Base-by-base conservation (phyloP, 768 basidiomycete genomes). In the Coprinellus micaceus region DNA sequence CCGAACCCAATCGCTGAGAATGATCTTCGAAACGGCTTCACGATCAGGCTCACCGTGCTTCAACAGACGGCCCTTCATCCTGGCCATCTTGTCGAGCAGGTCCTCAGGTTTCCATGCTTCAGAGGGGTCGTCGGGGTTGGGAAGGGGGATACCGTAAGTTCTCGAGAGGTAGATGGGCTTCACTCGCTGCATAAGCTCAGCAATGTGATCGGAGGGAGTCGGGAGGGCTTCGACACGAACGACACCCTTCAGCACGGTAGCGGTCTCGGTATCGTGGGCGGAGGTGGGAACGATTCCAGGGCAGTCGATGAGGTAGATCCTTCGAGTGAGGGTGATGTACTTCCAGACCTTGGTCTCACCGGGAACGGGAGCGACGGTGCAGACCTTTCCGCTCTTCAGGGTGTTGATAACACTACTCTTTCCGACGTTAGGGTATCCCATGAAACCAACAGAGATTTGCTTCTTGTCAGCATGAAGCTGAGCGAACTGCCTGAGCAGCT, bases 271-370 rank as follows among this genome's bases (percentile, higher is more conserved):
- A 71, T 98, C 95, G 59, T 90, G 81, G 2, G 93, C 89, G 22
- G 94, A 95, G 17, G 94, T 88, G 2, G 96, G 96, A 1, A 98
- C 97, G 70, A 98, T 91, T 48, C 97, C 97, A 26, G 97, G 97
- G 69, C 97, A 99, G 73, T 99, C 97, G 75, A 99, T 98, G 63
- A 99, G 88, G 77, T 98, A 99, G 68, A 99, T 99, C 53, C 91
- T 83, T 60, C 89, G 84, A 58, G 95, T 99, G 40, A 99, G 77
- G 26, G 94, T 95, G 76, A 99, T 98, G 72, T 99, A 99, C 81
- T 99, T 96, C 97, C 97, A 99, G 62, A 98, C 95, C 75, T 98
- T 99, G 44, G 97, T 99, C 78, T 99, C 97, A 62, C 97, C 97
- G 2, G 97, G 96, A 11, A 98, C 82, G 7, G 97, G 97, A 11